Base-by-base conservation (phyloP, 768 basidiomycete genomes). In the Mycena chlorophos region DNA sequence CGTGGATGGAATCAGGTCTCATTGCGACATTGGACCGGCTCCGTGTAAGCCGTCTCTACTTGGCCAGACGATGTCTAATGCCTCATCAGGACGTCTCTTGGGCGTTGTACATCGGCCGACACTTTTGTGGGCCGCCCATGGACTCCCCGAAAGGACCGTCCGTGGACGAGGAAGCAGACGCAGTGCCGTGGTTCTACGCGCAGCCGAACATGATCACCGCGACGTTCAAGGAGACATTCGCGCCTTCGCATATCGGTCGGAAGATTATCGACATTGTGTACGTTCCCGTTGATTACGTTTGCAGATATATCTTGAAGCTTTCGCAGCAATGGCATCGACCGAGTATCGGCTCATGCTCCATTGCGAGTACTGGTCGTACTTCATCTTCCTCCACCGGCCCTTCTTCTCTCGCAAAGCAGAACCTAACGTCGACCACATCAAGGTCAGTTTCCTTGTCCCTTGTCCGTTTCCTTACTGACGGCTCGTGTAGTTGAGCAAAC, bases 91-190 rank as follows among this genome's bases (percentile, higher is more conserved):
- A 77, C 52, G 68, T 73, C 10, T 74, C 71, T 45, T 77, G 76
- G 77, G 75, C 75, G 4, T 65, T 77, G 1, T 77, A 76, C 43
- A 73, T 78, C 47, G 77, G 77, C 8, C 70, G 77, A 17, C 74
- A 75, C 31, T 75, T 69, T 55, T 69, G 65, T 40, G 64, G 73
- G 6, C 58, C 69, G n/a, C 68, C 65, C 5, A 43, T 62, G 14
- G 49, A 56, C 47, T 51, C 49, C 30, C 65, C 73, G 19, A 70
- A 71, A 0, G 61, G 73, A 8, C 74, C 75, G 5, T 73, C 68
- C 57, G 69, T 74, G 28, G 66, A 70, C 16, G 59, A 66, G 2
- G 67, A 69, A 25, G 62, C 69, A 42, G 75, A 77, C 55, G 64
- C 66, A 47, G 57, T 64, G 45, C 60, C 65, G 37, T 75, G 70